Evolutionary conservation across 2,329 filamentous ascomycete genomes (phyloP).

Genomic region (Aspergillus arachidicola): DNA sequence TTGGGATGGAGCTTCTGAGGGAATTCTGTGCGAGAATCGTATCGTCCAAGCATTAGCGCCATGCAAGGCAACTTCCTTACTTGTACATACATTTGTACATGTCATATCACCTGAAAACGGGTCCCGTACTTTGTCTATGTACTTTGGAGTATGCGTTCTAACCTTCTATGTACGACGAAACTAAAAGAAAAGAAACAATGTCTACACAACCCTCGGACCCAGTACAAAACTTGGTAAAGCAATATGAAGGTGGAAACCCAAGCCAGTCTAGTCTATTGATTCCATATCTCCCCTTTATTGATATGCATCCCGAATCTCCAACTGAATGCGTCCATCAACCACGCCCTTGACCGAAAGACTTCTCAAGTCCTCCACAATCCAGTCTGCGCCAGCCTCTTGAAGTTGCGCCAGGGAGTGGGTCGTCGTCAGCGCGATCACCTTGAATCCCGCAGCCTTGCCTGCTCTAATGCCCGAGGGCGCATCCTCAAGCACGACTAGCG

Average conservation of each 20-base stretch:
- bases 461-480: conserved; percentile 81
- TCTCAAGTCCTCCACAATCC: conserved; percentile 77
- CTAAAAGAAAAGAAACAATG: background rate
- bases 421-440: conserved; percentile 80
- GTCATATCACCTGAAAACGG: conserved; percentile 8
- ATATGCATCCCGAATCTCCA: conserved; percentile 68
- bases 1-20: background rate
- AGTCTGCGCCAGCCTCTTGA: conserved; percentile 76
- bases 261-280: background rate
- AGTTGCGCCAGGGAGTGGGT: conserved; percentile 77
- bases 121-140: conserved; percentile 4
- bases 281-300: conserved; percentile 28
- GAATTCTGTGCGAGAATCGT: background rate
- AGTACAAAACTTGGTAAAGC: background rate
- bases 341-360: conserved; percentile 67
- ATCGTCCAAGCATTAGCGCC: conserved; percentile 8
- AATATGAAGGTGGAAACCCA: background rate
- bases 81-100: conserved; percentile 5
- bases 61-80: conserved; percentile 17
- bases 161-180: conserved; percentile 8
- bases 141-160: conserved; percentile 1
- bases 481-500: conserved; percentile 81
- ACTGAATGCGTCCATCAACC: conserved; percentile 60
- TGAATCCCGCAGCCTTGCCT: conserved; percentile 83
- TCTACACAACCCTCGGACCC: background rate